A percentile compares a stretch with the other conserved stretches of the same genome.
phyloP scores from a whole-genome alignment of 2,329 filamentous ascomycete genomes.

The Plenodomus lindquistii region DNA sequence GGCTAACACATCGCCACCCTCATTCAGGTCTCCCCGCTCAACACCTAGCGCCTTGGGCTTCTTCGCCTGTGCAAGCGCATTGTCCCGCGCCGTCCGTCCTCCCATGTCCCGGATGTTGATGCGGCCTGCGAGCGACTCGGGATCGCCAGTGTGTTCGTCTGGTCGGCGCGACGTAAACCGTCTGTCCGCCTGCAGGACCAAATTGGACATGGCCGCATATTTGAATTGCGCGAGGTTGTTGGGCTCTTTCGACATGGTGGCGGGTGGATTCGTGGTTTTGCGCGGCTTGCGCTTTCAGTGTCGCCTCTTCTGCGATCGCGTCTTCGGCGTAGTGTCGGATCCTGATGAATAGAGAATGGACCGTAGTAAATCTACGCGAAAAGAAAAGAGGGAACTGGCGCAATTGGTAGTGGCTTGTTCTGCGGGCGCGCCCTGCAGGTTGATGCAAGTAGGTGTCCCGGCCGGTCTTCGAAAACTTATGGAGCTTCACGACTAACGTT shows the following conservation, averaged over 20 bases:
- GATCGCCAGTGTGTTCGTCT: constrained; percentile 95
- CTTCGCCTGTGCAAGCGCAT: constrained; percentile 75
- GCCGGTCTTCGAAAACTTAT: constrained; percentile 14
- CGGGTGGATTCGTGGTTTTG: constrained; percentile 17
- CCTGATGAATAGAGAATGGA: constrained; percentile 4
- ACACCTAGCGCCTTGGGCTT: constrained; percentile 70
- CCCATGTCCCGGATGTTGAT: constrained; percentile 97
- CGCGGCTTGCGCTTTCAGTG: constrained; percentile 25
- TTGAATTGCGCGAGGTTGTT: constrained; percentile 93
- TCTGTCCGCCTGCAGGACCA: constrained; percentile 99
- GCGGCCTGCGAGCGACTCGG: constrained; percentile 92
- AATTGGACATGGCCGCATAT: constrained; percentile 99
- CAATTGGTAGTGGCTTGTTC: not conserved
- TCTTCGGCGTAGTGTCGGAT: constrained; percentile 8
- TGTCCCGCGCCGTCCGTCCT: constrained; percentile 75
- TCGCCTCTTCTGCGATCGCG: constrained; percentile 9
- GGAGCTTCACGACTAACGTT: constrained; percentile 9
- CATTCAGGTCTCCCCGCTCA: constrained; percentile 73
- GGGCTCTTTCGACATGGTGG: constrained; percentile 31
- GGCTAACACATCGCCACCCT: constrained; percentile 81
- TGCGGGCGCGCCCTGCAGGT: constrained; percentile 30
- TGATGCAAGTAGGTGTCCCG: constrained; percentile 20
- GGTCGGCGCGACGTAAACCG: constrained; percentile 90
- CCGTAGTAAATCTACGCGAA: constrained; percentile 12
- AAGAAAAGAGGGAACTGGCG: constrained; percentile 6